Conservation (phyloP, 495 filamentous ascomycete genomes). For the Pyronema omphalodes region DNA sequence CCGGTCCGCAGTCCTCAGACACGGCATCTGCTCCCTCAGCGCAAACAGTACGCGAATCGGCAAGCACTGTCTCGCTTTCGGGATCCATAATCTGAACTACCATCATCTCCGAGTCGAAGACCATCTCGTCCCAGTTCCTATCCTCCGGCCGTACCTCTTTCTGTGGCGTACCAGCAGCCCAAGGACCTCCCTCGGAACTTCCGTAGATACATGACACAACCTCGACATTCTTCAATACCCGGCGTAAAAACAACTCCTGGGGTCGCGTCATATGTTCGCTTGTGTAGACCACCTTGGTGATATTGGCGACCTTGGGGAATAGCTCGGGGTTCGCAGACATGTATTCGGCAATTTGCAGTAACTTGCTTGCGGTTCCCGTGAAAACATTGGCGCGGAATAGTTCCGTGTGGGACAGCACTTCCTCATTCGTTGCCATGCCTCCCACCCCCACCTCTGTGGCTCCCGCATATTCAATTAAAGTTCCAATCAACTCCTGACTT, state of each 20-base stretch:
- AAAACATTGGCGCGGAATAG: background rate
- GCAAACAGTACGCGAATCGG: constrained; percentile 1
- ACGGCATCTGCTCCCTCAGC: too few species aligned
- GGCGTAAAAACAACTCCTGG: background rate
- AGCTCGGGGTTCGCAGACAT: background rate
- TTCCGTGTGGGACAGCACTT: background rate
- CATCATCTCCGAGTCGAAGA: constrained; percentile 24
- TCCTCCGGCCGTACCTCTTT: background rate
- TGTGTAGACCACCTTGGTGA: background rate
- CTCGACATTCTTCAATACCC: background rate
- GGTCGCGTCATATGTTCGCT: background rate
- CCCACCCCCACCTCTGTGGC: constrained; percentile 4
- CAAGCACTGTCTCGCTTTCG: constrained; percentile 10
- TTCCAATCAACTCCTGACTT: constrained; percentile 15
- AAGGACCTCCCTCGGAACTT: background rate
- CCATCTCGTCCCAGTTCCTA: constrained; percentile 19
- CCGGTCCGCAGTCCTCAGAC: constrained; percentile 7
- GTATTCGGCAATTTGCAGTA: background rate
- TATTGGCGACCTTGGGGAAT: background rate
- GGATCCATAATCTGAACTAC: constrained; percentile 23
- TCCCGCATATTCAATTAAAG: constrained; percentile 18
- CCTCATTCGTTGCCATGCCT: background rate
- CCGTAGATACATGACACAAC: background rate
- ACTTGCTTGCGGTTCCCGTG: background rate
- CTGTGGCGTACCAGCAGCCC: background rate